Evolutionary conservation across 1,284 basidiomycete genomes (phyloP), one percentile per base, ranked within the genome.

Genomic region (Leccinum solheimii): DNA sequence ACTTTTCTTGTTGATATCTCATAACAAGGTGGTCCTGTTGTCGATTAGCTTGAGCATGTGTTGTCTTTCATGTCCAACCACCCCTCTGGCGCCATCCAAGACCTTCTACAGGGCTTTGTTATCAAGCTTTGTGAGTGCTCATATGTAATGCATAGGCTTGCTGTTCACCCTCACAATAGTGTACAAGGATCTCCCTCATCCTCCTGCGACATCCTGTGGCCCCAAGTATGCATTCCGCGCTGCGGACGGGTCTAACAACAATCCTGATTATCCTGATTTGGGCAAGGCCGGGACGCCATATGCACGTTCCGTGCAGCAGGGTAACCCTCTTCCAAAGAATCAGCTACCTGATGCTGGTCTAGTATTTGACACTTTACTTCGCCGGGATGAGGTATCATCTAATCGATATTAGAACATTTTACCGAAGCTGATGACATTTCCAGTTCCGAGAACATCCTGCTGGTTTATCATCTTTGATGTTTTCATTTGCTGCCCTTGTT

Each of bases 401-500:
- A 10, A 23, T 36, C 58, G 4, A 3, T 7, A 36, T 4, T 7
- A 7, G 19, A 55, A 6, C 40, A 50, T 13, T 53, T 1, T 9
- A 3, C 7, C 32, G 6, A 43, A 53, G 49, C 59, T 64, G 55
- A 62, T 32, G 21, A 53, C 5, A 2, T 26, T 53, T 26, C 62
- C 34, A 92, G 87, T 92, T 92, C 69, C 81, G 82, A 3, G 77
- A 84, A 60, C 92, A 94, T 68, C 92, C 92, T 3, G 88, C 84
- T 5, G 92, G 92, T 0, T 77, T 93, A 45, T 92, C 90, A 2
- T 84, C 85, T 55, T 69, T 91, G 70, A 91, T 93, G 86, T 94
- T 94, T 71, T 79, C 86, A 5, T 93, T 92, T 66, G 92, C 92
- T 9, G 86, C 90, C 2, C 81, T 92, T 14, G 90, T 94, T 52